A percentile compares a stretch with the other conserved stretches of the same genome.
Conservation (phyloP, 2,329 filamentous ascomycete species). For the Fusarium aywerte region DNA sequence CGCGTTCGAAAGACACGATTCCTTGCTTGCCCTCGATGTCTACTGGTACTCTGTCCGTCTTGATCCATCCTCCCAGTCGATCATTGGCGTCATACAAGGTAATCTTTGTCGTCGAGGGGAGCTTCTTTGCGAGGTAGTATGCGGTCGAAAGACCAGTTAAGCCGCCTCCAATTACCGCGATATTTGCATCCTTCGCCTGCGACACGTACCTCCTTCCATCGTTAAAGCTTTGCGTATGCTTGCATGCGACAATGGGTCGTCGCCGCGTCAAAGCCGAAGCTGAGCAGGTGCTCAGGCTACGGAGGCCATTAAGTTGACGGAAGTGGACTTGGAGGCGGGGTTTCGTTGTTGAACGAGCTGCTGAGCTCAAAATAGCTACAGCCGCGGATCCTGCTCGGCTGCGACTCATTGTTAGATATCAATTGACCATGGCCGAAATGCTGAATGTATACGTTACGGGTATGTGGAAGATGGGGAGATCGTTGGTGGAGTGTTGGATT, state of each 20-base stretch:
- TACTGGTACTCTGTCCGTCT: slow-evolving; percentile 71
- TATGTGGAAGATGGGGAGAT: slow-evolving; percentile 25
- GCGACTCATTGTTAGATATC: slow-evolving; percentile 45
- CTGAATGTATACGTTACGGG: slow-evolving; percentile 14
- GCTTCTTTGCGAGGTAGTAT: slow-evolving; percentile 76
- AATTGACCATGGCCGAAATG: slow-evolving; percentile 47
- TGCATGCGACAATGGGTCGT: slow-evolving; percentile 19
- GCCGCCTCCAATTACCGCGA: slow-evolving; percentile 82
- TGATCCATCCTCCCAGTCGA: slow-evolving; percentile 85
- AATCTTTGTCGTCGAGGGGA: slow-evolving; percentile 73
- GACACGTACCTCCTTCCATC: slow-evolving; percentile 35
- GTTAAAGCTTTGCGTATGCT: background rate
- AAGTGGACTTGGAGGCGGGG: slow-evolving; percentile 3
- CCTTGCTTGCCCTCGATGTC: slow-evolving; percentile 64
- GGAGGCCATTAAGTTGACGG: slow-evolving; percentile 34
- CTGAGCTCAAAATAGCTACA: slow-evolving; percentile 43
- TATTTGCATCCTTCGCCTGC: slow-evolving; percentile 44
- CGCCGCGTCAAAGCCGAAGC: slow-evolving; percentile 20
- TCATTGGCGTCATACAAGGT: slow-evolving; percentile 81
- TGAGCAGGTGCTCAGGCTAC: slow-evolving; percentile 26
- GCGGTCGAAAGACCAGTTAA: slow-evolving; percentile 84
- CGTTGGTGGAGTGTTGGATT: slow-evolving; percentile 34
- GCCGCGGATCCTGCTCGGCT: slow-evolving; percentile 45
- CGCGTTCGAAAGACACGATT: slow-evolving; percentile 80
- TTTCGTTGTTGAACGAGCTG: slow-evolving; percentile 20